These are phyloP conservation scores for Spathaspora hagerdaliae DNA, from an alignment of 805 yeast genomes.

Conservation along the genomic window DNA sequence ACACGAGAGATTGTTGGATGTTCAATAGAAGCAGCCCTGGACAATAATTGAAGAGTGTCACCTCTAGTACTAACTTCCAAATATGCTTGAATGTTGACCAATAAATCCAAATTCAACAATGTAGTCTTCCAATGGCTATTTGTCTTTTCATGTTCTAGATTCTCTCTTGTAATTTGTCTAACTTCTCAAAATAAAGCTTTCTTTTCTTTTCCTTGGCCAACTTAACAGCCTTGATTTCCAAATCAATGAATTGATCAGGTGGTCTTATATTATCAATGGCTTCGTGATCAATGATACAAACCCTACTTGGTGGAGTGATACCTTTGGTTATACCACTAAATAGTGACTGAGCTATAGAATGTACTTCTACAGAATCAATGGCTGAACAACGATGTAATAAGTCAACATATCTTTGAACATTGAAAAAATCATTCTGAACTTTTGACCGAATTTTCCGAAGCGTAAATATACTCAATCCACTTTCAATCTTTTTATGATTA, in stretches of 20 bases:
- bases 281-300: constrained; percentile 47
- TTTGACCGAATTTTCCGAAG: constrained; percentile 56
- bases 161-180: constrained; percentile 41
- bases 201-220: constrained; percentile 63
- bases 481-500: constrained; percentile 56
- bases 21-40: constrained; percentile 47
- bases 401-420: constrained; percentile 44
- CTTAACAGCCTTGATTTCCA: constrained; percentile 56
- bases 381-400: constrained; percentile 52
- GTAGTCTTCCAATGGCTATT: constrained; percentile 57
- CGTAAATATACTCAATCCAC: constrained; percentile 57
- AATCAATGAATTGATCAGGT: constrained; percentile 52
- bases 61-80: constrained; percentile 44
- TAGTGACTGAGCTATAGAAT: constrained; percentile 49
- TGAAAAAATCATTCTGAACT: constrained; percentile 53
- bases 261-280: constrained; percentile 51
- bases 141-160: constrained; percentile 21
- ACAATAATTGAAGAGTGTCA: constrained; percentile 40
- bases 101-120: constrained; percentile 44
- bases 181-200: constrained; percentile 31
- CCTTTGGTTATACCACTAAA: constrained; percentile 31
- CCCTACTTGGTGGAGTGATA: constrained; percentile 30
- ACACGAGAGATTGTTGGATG: constrained; percentile 66
- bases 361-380: constrained; percentile 54
- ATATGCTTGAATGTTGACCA: constrained; percentile 51